Percentiles rank a stretch among this genome's conserved stretches.
Evolutionary conservation across 129 eudicot species (phyloP).

Genomic region (Dittrichia graveolens): DNA sequence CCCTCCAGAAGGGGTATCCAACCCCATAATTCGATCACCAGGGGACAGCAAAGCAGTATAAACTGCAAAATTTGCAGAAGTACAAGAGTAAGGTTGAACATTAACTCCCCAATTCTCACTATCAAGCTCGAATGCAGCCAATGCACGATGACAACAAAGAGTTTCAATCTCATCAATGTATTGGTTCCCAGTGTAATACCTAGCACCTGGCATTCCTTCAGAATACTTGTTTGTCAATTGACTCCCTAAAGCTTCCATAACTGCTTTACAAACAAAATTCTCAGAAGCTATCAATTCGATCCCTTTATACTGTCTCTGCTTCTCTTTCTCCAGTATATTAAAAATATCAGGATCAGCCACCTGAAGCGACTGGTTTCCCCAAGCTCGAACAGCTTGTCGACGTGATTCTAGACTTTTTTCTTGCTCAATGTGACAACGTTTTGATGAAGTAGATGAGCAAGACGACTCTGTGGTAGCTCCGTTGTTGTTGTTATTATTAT

Average conservation of each 20-base stretch:
- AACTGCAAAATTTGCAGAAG: constrained; percentile 91
- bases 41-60: constrained; percentile 82
- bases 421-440: constrained; percentile 33
- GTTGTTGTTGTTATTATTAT: not conserved
- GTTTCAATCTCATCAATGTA: constrained; percentile 83
- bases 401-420: constrained; percentile 44
- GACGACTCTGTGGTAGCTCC: constrained; percentile 42
- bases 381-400: constrained; percentile 52
- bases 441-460: constrained; percentile 34
- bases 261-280: constrained; percentile 84
- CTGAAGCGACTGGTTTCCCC: constrained; percentile 74
- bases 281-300: constrained; percentile 92
- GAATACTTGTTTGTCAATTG: constrained; percentile 85
- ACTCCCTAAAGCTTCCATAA: constrained; percentile 92
- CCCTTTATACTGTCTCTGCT: constrained; percentile 77
- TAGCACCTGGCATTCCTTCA: constrained; percentile 87
- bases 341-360: constrained; percentile 74
- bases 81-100: constrained; percentile 93
- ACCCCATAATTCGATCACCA: constrained; percentile 90
- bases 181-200: constrained; percentile 89
- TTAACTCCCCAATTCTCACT: constrained; percentile 84
- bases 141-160: constrained; percentile 73
- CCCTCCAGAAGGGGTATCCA: constrained; percentile 91
- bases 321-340: constrained; percentile 78
- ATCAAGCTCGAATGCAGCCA: constrained; percentile 75